phyloP scores from a whole-genome alignment of 176 grass and related monocot species.

The Dactylis glomerata region DNA sequence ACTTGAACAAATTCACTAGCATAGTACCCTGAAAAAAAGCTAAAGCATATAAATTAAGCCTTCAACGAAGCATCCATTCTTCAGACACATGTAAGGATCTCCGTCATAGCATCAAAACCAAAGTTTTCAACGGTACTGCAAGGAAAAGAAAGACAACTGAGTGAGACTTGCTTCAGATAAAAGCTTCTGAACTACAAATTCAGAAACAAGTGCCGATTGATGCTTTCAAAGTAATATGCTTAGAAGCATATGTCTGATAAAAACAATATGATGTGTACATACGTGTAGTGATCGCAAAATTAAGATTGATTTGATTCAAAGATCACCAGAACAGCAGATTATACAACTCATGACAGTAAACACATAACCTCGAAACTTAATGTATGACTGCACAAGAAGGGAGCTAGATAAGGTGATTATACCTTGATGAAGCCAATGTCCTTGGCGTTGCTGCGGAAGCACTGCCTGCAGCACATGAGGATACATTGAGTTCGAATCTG shows the following conservation, averaged over 20 bases:
- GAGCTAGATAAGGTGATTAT: background rate
- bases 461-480: slow-evolving; percentile 95
- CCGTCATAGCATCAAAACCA: background rate
- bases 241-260: background rate
- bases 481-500: no score
- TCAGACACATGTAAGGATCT: background rate
- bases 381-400: background rate
- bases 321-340: no score
- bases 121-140: slow-evolving; percentile 51
- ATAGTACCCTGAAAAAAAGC: slow-evolving; percentile 11
- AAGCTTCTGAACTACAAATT: background rate
- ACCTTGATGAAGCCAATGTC: slow-evolving; percentile 99
- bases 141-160: background rate
- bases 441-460: slow-evolving; percentile 94
- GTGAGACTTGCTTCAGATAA: background rate
- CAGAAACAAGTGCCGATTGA: background rate
- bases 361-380: background rate
- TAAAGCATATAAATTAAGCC: slow-evolving; percentile 15
- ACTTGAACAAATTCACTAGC: slow-evolving; percentile 13
- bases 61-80: slow-evolving; percentile 4
- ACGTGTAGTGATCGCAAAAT: no score
- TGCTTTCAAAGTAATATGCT: no score
- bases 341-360: background rate
- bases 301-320: background rate
- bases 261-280: background rate